Percentiles rank a stretch among this genome's conserved stretches.
Conservation (phyloP, 1,139 yeast species). For the Blastobotrys niveus region DNA sequence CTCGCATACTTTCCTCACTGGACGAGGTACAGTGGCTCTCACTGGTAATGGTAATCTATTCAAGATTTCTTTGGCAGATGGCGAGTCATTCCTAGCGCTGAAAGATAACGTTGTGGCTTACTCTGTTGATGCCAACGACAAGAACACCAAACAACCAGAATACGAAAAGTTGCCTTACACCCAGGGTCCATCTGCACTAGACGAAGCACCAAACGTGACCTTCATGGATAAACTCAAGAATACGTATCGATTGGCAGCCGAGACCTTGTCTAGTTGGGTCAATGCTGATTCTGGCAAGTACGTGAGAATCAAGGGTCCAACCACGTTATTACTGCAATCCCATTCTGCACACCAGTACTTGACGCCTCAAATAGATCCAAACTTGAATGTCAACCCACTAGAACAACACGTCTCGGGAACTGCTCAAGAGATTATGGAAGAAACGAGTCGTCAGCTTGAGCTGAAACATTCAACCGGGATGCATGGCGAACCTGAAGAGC, state of each 20-base stretch:
- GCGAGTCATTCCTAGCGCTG: slow-evolving; percentile 33
- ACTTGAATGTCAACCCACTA: slow-evolving; percentile 13
- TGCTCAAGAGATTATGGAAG: slow-evolving; percentile 18
- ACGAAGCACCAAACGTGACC: background rate
- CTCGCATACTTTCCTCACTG: slow-evolving; percentile 32
- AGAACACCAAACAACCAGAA: slow-evolving; percentile 8
- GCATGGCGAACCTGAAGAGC: slow-evolving; percentile 24
- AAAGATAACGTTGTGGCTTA: slow-evolving; percentile 34
- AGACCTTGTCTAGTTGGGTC: slow-evolving; percentile 6
- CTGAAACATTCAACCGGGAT: slow-evolving; percentile 17
- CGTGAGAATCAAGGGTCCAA: slow-evolving; percentile 13
- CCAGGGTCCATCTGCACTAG: background rate
- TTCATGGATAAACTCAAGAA: slow-evolving; percentile 2
- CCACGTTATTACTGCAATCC: slow-evolving; percentile 14
- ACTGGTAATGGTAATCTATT: slow-evolving; percentile 33
- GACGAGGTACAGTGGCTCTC: slow-evolving; percentile 37
- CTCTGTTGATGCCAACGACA: slow-evolving; percentile 29
- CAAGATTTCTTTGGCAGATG: slow-evolving; percentile 29
- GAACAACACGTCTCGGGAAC: slow-evolving; percentile 16
- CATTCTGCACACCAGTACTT: background rate
- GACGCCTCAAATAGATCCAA: slow-evolving; percentile 8
- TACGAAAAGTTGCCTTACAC: slow-evolving; percentile 6
- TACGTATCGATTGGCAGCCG: background rate
- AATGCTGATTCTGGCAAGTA: slow-evolving; percentile 13
- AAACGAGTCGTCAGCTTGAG: slow-evolving; percentile 4